These are phyloP conservation scores for Eucalyptus pauciflora DNA, from an alignment of 345 rosid species.

Conservation along the genomic window DNA sequence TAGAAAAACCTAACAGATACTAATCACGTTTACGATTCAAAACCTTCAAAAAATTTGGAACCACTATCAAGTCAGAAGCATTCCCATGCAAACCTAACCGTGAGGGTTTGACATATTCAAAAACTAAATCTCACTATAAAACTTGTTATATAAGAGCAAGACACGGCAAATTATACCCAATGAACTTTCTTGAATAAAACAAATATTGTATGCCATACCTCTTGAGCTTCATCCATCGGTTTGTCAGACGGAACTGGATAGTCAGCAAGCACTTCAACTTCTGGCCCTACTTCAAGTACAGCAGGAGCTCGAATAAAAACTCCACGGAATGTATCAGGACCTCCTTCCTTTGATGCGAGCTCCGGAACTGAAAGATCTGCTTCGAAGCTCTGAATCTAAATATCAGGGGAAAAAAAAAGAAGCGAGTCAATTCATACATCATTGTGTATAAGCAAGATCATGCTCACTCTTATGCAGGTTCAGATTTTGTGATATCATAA, in stretches of 20 bases:
- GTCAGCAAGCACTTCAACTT: constrained; percentile 78
- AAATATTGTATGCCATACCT: constrained; percentile 26
- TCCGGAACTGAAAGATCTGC: constrained; percentile 66
- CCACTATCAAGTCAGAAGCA: background rate
- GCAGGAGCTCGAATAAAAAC: constrained; percentile 98
- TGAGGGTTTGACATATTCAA: background rate
- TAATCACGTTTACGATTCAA: background rate
- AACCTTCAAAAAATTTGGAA: background rate
- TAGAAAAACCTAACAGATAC: background rate
- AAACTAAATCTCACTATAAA: background rate
- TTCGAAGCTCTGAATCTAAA: constrained; percentile 92
- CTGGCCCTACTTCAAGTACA: constrained; percentile 68
- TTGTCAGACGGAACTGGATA: constrained; percentile 57
- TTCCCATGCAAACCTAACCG: background rate
- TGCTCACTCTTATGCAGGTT: background rate
- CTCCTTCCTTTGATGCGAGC: constrained; percentile 78
- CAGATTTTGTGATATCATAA: background rate
- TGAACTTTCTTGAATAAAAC: background rate
- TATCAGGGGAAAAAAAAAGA: background rate
- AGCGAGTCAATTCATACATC: background rate
- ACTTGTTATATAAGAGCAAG: background rate
- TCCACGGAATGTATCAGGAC: constrained; percentile 75
- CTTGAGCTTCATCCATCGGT: constrained; percentile 61
- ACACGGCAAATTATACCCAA: background rate
- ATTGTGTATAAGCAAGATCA: background rate